A percentile compares a stretch with the other conserved stretches of the same genome.
These are phyloP conservation scores for Colletotrichum tropicicola DNA, from an alignment of 2,329 filamentous ascomycete species.

Conservation along the genomic window DNA sequence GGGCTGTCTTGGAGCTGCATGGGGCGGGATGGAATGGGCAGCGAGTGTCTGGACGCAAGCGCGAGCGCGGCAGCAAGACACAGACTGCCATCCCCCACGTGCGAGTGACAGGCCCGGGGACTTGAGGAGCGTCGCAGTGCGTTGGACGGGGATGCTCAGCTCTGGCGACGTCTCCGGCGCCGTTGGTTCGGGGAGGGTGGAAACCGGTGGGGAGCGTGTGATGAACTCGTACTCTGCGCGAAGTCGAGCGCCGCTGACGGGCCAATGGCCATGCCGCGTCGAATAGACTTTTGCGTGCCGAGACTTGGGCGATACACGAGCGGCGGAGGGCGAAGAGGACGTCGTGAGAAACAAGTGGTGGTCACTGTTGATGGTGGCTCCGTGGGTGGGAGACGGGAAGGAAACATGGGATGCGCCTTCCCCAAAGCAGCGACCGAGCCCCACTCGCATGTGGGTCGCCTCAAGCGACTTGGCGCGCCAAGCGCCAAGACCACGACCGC, in stretches of 20 bases:
- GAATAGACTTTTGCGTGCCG: not conserved
- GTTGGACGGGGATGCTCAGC: not conserved
- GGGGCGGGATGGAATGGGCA: slow-evolving; percentile 2
- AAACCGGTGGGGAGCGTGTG: not conserved
- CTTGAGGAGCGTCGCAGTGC: not conserved
- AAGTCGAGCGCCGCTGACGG: no score
- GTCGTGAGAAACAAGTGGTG: not conserved
- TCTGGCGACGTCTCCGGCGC: not conserved
- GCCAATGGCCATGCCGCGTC: not conserved
- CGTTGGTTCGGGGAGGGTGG: not conserved
- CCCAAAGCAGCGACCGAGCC: slow-evolving; percentile 9
- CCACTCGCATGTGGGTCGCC: not conserved
- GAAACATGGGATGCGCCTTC: not conserved
- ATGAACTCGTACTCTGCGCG: not conserved
- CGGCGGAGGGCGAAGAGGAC: not conserved
- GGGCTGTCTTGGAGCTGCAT: not conserved
- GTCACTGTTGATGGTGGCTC: not conserved
- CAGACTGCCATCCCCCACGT: slow-evolving; percentile 1
- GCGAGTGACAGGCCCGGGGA: not conserved
- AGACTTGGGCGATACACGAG: not conserved
- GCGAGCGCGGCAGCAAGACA: not conserved
- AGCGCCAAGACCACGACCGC: slow-evolving; percentile 24
- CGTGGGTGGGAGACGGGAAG: not conserved
- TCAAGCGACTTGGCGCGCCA: slow-evolving; percentile 24
- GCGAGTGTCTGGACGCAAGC: not conserved